Base-by-base conservation (phyloP, 306 rosid genomes). In the Cucurbita ficifolia region DNA sequence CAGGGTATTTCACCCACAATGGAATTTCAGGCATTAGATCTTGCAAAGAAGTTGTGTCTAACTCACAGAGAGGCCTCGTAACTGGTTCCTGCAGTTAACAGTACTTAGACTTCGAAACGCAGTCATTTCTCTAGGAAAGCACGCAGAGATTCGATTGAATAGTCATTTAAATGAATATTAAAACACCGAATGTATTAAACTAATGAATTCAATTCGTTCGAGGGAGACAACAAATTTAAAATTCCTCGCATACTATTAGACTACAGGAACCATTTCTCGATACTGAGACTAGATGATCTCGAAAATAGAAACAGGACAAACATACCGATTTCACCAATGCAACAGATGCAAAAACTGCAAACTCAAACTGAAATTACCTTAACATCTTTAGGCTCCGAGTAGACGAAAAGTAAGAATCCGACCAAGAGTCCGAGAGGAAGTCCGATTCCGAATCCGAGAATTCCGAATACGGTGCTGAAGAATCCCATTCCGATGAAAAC, bases 11-110 rank as follows among this genome's bases (percentile, higher is more conserved):
- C 59, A 94, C 87, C 97, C 98, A 94, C 18, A 86, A 53, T 53
- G 98, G 98, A 76, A 94, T 94, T 80, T 94, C 96, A 54, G 86
- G 87, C 53, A 83, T 56, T 75, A 94, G 79, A n/a, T 89, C 96
- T 78, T 82, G 87, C 89, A 90, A 68, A 62, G 92, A 79, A 76
- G 29, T 65, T 51, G 91, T 83, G 59, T 95, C 98, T 40, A 90
- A 87, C 79, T 94, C 96, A 79, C 78, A 52, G 14, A 90, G 79
- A 18, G 94, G 96, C 77, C 84, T 86, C 53, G 82, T 76, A 16
- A 70, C 83, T 60, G 88, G 92, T 52, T 86, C 92, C 98, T 94
- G 89, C 84, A 86, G 46, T 77, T 70, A 75, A n/a, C 45, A 81
- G 60, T 77, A 77, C 29, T 62, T 17, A 62, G 14, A 61, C 45